Evolutionary conservation across 768 basidiomycete species (phyloP), one percentile per base, ranked within the genome.

Genomic region (Panaeolus cyanescens): DNA sequence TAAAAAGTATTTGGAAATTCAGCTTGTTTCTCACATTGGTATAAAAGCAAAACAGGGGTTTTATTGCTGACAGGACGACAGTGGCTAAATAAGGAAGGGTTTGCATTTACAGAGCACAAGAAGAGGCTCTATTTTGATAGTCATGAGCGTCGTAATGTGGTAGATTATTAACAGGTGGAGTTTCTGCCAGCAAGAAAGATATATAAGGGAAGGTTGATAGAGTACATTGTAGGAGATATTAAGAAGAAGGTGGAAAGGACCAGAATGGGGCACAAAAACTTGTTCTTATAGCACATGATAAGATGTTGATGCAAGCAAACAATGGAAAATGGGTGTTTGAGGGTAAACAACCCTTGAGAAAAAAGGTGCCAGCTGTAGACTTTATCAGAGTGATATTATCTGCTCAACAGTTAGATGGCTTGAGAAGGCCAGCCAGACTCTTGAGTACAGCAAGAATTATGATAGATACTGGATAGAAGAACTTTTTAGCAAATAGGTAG

Each of bases 381-480:
- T 79, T 17, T 78, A 80, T 65, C 68, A 70, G 12, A 74, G 70
- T 45, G 73, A 77, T 60, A 66, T 78, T 4, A 77, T 81, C 36
- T 74, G 72, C 57, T 74, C 68, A n/a, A 75, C 68, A n/a, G 37
- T 63, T 60, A 74, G 78, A 1, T 69, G 67, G 60, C 28, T 79
- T 7, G 33, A 55, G 8, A 74, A 71, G 5, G 78, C 72, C 9
- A 67, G 73, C 13, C 73, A 76, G 58, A 62, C 61, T 13, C 55
- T 78, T 10, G 75, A 80, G 53, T 80, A 80, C 70, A 76, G 77
- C 1, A 80, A 70, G 79, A 77, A 77, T 64, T 73, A 81, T 61
- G 72, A 80, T 5, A 77, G 79, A 0, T 63, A 62, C 54, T 62
- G 61, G 58, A n/a, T n/a, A n/a, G n/a, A n/a, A n/a, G n/a, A n/a